phyloP scores from a whole-genome alignment of 106 monocot genomes.

The Dactylorhiza incarnata region DNA sequence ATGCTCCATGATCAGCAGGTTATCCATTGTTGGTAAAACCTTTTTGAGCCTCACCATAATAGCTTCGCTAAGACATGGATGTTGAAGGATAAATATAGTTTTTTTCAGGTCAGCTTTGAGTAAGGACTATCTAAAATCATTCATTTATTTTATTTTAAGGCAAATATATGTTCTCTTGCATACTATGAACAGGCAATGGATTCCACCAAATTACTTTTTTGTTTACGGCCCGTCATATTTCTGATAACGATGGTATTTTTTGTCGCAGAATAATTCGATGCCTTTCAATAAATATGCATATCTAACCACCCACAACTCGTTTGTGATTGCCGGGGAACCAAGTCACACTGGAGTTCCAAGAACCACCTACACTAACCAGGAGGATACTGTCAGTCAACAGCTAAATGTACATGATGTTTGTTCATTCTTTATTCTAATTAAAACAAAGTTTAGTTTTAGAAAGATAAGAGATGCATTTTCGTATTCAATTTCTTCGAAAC shows the following conservation, averaged over 20 bases:
- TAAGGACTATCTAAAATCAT: background rate
- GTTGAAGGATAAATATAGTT: background rate
- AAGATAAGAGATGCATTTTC: background rate
- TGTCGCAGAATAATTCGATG: constrained; percentile 58
- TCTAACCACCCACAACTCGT: constrained; percentile 85
- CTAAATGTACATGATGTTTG: constrained; percentile 33
- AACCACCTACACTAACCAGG: constrained; percentile 64
- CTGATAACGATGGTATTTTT: background rate
- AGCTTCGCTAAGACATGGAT: background rate
- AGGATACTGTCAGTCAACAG: constrained; percentile 68
- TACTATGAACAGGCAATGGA: background rate
- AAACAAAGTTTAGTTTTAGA: background rate
- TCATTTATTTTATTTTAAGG: background rate
- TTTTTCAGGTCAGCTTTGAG: background rate
- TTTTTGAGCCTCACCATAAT: too few species aligned
- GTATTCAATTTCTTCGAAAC: background rate
- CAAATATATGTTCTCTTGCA: background rate
- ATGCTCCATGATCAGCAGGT: too few species aligned
- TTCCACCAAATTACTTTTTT: background rate
- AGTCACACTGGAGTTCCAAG: constrained; percentile 57
- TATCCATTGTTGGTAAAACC: too few species aligned
- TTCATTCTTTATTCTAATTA: background rate
- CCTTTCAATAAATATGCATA: constrained; percentile 87
- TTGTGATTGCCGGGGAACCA: constrained; percentile 62
- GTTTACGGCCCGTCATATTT: background rate